Evolutionary conservation across 1,284 basidiomycete species (phyloP).

Genomic region (Cutaneotrichosporon dermatis): DNA sequence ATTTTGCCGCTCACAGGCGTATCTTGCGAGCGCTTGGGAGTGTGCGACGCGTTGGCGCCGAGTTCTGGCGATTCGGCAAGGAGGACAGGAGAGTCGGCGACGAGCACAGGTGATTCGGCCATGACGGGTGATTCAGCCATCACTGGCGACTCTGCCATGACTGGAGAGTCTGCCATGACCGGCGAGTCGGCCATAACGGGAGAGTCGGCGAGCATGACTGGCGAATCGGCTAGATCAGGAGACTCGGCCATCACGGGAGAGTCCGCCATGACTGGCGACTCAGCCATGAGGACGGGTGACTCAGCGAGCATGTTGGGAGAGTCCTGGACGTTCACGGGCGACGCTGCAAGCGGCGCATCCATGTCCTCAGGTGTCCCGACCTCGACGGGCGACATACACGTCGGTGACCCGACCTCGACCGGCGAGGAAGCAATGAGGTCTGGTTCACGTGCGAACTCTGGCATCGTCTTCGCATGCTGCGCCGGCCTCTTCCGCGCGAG

Average conservation of each 20-base stretch:
- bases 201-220: constrained; percentile 2
- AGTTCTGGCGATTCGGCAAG: background rate
- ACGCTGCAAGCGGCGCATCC: constrained; percentile 1
- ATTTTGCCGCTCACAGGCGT: background rate
- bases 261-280: constrained; percentile 1
- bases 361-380: constrained; percentile 1
- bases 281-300: background rate
- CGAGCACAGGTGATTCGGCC: constrained; percentile 2
- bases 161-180: constrained; percentile 9
- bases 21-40: background rate
- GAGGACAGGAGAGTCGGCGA: background rate
- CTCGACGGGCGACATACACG: background rate
- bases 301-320: constrained; percentile 2
- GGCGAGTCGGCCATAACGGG: constrained; percentile 10
- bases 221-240: background rate
- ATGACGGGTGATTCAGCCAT: constrained; percentile 4
- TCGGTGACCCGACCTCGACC: constrained; percentile 2
- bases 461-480: background rate
- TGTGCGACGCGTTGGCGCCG: background rate
- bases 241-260: constrained; percentile 5
- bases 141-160: constrained; percentile 1
- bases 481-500: background rate
- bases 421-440: constrained; percentile 1
- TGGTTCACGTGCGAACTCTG: background rate
- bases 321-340: background rate